Evolutionary conservation across 1,284 basidiomycete genomes (phyloP), one percentile per base, ranked within the genome.

Genomic region (Athelia psychrophila): DNA sequence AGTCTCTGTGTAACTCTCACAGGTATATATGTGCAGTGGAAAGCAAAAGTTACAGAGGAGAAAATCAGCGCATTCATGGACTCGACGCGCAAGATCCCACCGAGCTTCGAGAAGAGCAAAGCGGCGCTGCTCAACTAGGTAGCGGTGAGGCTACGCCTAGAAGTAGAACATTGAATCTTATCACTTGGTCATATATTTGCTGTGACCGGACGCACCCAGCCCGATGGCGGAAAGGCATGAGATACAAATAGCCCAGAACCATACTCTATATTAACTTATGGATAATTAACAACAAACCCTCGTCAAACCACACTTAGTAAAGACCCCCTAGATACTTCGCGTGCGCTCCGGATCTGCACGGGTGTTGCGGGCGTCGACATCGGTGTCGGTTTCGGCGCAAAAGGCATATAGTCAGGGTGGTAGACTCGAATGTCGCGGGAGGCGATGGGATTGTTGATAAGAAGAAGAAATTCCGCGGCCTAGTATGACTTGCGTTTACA

Each of bases 31-130:
- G 47, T 48, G 4, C 60, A 98, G 92, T 84, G 89, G 58, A 88
- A 88, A 70, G 81, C 86, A 5, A 83, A 81, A 55, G 78, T 99
- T 32, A 90, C 93, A 0, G 93, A 96, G 22, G 93, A 91, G 13
- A 70, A 83, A 9, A 74, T 98, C 33, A 71, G 78, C 47, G 68
- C 76, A 6, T 98, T 93, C 73, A 98, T 98, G 93, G 91, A 96
- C 67, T 65, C 79, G 27, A 81, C 70, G 32, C 82, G 97, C 47
- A 84, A 84, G 70, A 98, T 99, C 54, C 81, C 85, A 52, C 84
- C 83, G 1, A 72, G 64, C 1, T 60, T 65, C 24, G 65, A 66
- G 24, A 77, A 69, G 59, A 30, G n/a, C 38, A n/a, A 42, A 42
- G 27, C 27, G 13, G 27, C 27, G 27, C 27, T 13, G 13, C 27